Evolutionary conservation across 202 grass and related monocot species (phyloP), one percentile per base, ranked within the genome.

Genomic region (Cymbopogon flexuosus): DNA sequence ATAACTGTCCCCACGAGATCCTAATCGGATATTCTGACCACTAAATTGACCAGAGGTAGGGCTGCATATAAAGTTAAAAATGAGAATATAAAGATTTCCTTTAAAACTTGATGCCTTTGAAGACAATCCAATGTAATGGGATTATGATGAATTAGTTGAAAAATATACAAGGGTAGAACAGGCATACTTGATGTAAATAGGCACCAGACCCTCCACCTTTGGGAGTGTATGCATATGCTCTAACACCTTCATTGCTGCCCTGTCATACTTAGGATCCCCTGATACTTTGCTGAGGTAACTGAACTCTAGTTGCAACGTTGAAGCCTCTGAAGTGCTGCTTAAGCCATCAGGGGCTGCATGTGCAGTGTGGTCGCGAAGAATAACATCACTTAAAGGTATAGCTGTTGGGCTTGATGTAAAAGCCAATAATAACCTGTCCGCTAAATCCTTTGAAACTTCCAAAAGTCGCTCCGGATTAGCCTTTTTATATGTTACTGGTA

Each of bases 1-100:
- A 61, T 98, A 98, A 85, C 95, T 98, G 79, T 98, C 95, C 84
- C 95, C 95, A 73, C 92, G 92, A 68, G 95, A 98, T 79, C 95
- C 95, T 66, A 98, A 86, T 40, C 95, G 84, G 72, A 98, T 98
- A 80, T 98, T 94, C 72, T 98, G 90, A 83, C 95, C 95, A 52
- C 75, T 89, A 83, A 94, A 98, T 68, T 94, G 92, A 88, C 95
- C 92, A 74, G 95, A 91, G 29, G 81, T 69, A 61, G 95, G 95
- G 73, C 95, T 98, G 88, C 79, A 80, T 70, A 79, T 16, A 66
- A 80, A 82, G 84, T 19, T 5, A 81, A 72, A 40, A 81, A 81
- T 67, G 12, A 85, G 61, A 83, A 62, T 13, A 80, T 69, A 54
- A 65, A 41, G 8, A 86, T 65, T 58, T 73, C 43, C 31, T 35